phyloP scores from a whole-genome alignment of 2,329 filamentous ascomycete species.

The Sarocladiaceae sp. region DNA sequence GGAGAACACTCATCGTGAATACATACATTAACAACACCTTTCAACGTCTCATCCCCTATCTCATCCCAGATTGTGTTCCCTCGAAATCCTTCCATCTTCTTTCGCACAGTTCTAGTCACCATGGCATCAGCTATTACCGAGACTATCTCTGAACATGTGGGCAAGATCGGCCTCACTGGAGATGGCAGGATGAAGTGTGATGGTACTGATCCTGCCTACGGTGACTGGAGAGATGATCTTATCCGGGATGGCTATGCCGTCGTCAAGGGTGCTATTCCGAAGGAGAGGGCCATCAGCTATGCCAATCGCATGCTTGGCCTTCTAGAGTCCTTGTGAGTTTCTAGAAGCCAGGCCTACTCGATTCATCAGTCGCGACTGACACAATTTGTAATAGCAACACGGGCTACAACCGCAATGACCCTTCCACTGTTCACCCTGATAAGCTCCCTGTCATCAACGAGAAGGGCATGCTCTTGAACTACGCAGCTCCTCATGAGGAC shows the following conservation, averaged over 20 bases:
- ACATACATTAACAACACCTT: no score
- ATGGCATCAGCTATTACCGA: not conserved
- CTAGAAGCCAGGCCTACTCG: not conserved
- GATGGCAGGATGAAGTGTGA: constrained; percentile 4
- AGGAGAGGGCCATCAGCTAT: constrained; percentile 32
- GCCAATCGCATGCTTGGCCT: constrained; percentile 20
- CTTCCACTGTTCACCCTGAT: constrained; percentile 28
- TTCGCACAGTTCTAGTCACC: no score
- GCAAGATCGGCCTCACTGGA: constrained; percentile 2
- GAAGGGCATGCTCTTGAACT: constrained; percentile 44
- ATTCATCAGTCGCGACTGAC: not conserved
- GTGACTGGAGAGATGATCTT: constrained; percentile 30
- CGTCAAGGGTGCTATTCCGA: constrained; percentile 40
- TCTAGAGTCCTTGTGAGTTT: constrained; percentile 15
- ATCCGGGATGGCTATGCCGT: constrained; percentile 36
- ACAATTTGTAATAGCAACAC: constrained; percentile 10
- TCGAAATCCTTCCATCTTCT: no score
- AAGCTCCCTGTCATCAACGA: constrained; percentile 33
- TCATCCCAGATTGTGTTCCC: no score
- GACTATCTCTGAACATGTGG: not conserved
- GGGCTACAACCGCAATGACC: constrained; percentile 19
- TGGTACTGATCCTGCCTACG: not conserved
- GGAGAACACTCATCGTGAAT: no score
- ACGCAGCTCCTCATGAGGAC: constrained; percentile 42
- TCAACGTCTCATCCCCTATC: no score